Base-by-base conservation (phyloP, 2,329 filamentous ascomycete species). In the Bipolaris cookei region DNA sequence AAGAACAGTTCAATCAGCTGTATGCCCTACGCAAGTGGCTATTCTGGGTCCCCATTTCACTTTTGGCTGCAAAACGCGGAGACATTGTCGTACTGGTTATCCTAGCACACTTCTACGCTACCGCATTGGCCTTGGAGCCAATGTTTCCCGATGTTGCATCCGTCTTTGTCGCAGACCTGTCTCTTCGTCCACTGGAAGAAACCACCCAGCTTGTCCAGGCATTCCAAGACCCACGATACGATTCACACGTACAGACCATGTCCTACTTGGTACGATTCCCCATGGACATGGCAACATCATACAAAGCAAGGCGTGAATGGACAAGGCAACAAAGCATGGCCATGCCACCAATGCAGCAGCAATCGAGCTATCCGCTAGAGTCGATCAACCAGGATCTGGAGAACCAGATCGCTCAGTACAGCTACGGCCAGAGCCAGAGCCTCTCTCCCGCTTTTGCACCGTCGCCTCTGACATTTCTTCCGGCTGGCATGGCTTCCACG, bases 71-170 rank as follows among this genome's bases (percentile, higher is more conserved):
- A 63, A 90, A 88, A 44, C 87, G 89, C 48, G 86, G 86, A 34
- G 92, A 94, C 64, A 85, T 90, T 21, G 90, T 86, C 58, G 89
- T 92, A 1, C 83, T 97, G 64, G 83, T 96, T 50, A 88, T 96
- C 61, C 88, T 98, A 52, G 90, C 92, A 10, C 91, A 98, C 73
- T 92, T 97, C 76, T 98, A 97, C 79, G 93, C 91, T 0, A 87
- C 92, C 16, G 92, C 92, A 3, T 82, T 98, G 58, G 86, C 92
- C 37, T 86, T 98, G 78, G 93, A 97, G 78, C 91, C 92, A 14
- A 84, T 97, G 59, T 97, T 96, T 75, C 92, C 93, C 2, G 92
- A 96, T 74, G 89, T 97, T 65, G 93, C 92, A 44, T 89, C 92
- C 18, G 89, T 92, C 46, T 97, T 97, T 76, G 92, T 79, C 51